Base-by-base conservation (phyloP, 257 asterid species). In the Leptodermis oblonga region DNA sequence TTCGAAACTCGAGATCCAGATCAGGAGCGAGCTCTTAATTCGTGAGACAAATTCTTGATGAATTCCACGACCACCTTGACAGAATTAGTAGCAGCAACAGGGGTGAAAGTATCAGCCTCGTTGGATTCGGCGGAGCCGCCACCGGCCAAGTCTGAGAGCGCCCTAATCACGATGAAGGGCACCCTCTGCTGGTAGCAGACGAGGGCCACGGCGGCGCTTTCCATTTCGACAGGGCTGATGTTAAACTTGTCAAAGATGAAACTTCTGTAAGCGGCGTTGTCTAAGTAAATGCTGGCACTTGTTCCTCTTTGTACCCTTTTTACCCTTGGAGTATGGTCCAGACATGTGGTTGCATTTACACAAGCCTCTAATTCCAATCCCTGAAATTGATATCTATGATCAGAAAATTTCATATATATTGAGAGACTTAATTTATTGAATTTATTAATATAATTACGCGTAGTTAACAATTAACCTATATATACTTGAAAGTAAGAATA, bases 141-240 rank as follows among this genome's bases (percentile, higher is more conserved):
- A 41, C 89, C 92, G 0, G 89, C 86, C 14, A 83, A 78, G 80
- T 84, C 87, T 7, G 89, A 86, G 25, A 82, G 87, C 1, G 85
- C 89, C 53, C 89, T 83, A 41, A 84, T 52, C 22, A 75, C 60
- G 53, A 86, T 84, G 82, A 78, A 86, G 36, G 89, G 92, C 8
- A 75, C 25, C 60, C 76, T 77, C 33, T 86, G 88, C 59, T 82
- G 88, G 65, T 67, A 45, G 62, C 86, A 83, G 2, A 82, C 49
- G 58, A 83, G 77, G 0, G 89, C 87, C 60, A 86, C 82, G 17
- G 84, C 87, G 3, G 86, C 87, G 45, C 89, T 84, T 72, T 86
- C 89, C 90, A 86, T 83, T 15, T 81, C 88, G 0, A 86, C 79
- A 1, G 86, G 81, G 43, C 82, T 68, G 0, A 80, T 68, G 0